Evolutionary conservation across 768 basidiomycete species (phyloP).

Genomic region (Candolleomyces efflorescens): DNA sequence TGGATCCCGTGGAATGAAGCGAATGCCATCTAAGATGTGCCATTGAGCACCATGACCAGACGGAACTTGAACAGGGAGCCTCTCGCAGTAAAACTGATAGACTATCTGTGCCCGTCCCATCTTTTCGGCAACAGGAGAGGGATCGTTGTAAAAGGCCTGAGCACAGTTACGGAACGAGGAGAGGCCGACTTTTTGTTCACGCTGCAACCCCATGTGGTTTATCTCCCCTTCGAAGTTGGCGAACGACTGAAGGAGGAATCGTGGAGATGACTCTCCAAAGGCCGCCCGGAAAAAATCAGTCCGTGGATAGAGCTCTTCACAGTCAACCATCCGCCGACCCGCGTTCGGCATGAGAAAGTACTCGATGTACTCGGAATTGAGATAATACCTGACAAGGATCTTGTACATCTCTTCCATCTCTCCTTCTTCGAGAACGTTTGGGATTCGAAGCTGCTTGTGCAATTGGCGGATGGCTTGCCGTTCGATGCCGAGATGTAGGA

Average conservation of each 20-base stretch:
- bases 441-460: background rate
- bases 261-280: conserved; percentile 11
- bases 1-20: background rate
- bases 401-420: conserved; percentile 11
- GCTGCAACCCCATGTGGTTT: background rate
- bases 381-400: background rate
- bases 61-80: conserved; percentile 1
- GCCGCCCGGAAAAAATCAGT: conserved; percentile 3
- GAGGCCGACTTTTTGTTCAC: background rate
- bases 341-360: conserved; percentile 27
- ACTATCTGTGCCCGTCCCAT: background rate
- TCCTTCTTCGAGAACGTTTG: conserved; percentile 10
- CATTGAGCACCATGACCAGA: background rate
- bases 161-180: background rate
- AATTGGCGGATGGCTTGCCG: background rate
- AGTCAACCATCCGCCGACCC: background rate
- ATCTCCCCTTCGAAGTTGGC: background rate
- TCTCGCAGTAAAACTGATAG: background rate
- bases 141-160: background rate
- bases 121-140: background rate
- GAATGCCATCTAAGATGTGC: background rate
- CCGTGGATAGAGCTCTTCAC: background rate
- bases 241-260: background rate
- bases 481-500: conserved; percentile 1
- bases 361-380: conserved; percentile 16